Evolutionary conservation across 2,329 filamentous ascomycete genomes (phyloP), one percentile per base, ranked within the genome.

Genomic region (Diaporthe citriasiana): DNA sequence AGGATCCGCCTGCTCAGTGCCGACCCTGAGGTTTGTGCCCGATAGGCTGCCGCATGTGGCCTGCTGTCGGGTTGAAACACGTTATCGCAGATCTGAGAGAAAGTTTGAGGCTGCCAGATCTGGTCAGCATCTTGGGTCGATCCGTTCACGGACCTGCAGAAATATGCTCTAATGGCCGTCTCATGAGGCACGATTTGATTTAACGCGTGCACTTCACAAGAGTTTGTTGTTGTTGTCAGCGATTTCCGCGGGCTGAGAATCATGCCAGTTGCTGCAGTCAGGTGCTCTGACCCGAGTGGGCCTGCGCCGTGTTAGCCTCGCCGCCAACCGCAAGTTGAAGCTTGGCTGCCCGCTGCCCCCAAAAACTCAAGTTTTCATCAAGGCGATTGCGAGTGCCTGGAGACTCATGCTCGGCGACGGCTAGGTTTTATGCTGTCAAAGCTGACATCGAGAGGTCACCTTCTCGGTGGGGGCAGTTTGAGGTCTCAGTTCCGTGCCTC

Each of bases 71-170:
- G 45, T 66, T 51, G 42, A 66, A 51, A 66, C 60, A 66, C 42
- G 60, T 51, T 51, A 66, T 51, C 60, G 60, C 30, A 66, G 60
- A 66, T 65, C 60, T 65, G 40, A 50, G 60, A 50, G 60, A 65
- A n/a, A 65, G 40, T 65, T 50, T 65, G 42, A 33, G 42, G 60
- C 60, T 65, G 60, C 40, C 27, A 65, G 60, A 65, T 66, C 60
- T 66, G 60, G 60, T 66, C 60, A 35, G 60, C 60, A 66, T 66
- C 60, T 51, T 66, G 60, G 60, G 60, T 66, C 60, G 60, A 50
- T 51, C 60, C 42, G 60, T 38, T 25, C 60, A 66, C 42, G 60
- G 60, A 13, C 60, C 60, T 66, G 59, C 45, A 35, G 30, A n/a
- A 35, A 51, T 38, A 66, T 19, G 40, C 60, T 51, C 60, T 22